Base-by-base conservation (phyloP, 176 grass and related monocot species). In the Thalia dealbata region DNA sequence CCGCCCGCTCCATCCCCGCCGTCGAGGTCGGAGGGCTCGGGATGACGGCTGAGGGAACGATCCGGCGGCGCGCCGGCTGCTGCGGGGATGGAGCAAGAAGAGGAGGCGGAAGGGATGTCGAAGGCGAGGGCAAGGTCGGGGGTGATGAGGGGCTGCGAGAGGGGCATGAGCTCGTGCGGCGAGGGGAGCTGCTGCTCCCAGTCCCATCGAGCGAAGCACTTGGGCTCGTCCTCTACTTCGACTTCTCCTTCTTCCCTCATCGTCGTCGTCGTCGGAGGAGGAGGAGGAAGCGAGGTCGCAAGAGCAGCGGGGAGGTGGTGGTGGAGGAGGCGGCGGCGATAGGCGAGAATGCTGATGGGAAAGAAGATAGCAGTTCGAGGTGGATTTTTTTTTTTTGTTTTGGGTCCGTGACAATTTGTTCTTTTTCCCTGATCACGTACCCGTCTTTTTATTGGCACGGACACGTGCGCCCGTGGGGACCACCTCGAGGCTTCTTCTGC, bases 121-220 rank as follows among this genome's bases (percentile, higher is more conserved):
- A 72, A 72, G 23, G 70, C 70, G 48, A 72, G 70, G 70, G 70
- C 70, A 48, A 72, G 70, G 1, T 72, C 70, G 1, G 70, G 70
- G 48, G 70, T 29, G 70, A 72, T 72, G 48, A 72, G 70, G 14
- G 70, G 21, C 18, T 52, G 70, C 13, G 70, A 72, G 46, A 72
- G 25, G 24, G 70, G 70, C 22, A 54, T 52, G 14, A 72, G 70
- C 45, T 72, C 70, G 19, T 72, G 24, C 8, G 70, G 46, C 70
- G 70, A 72, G 1, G 70, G 70, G 25, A 72, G 70, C 46, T 54
- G 46, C 25, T 72, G 48, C 25, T 72, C 70, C 70, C 65, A 68
- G 35, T 68, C 65, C 65, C 65, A 68, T 15, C 65, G 30, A 44
- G 65, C 35, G 14, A 50, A 71, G 22, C 69, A 71, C 26, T 71